Evolutionary conservation across 495 filamentous ascomycete species (phyloP), one percentile per base, ranked within the genome.

Genomic region (Talaromyces liani): DNA sequence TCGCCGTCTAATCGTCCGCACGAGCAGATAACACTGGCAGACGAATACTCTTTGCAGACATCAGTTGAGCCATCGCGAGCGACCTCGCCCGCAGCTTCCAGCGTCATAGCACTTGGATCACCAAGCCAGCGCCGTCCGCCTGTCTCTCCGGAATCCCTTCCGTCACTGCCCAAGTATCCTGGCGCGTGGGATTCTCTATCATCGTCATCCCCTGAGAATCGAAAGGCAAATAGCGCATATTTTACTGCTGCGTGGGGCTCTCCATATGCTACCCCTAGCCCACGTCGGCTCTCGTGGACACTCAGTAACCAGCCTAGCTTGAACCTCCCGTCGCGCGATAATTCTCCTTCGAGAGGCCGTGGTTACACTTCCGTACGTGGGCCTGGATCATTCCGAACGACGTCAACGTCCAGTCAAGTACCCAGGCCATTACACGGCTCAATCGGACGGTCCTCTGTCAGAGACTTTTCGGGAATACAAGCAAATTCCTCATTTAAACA

Each of bases 181-280:
- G 67, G 68, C 9, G 62, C 69, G 31, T 71, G 68, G 64, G 78
- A 79, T 34, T 78, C 78, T n/a, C 65, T 70, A 27, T 68, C 71
- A 7, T 74, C 75, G 33, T 25, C 58, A 29, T 80, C 77, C n/a
- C 77, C 77, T 53, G 76, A 76, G 58, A 75, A 78, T 68, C 71
- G 69, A 20, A 77, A 69, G 63, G 70, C 75, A 22, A 80, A 75
- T 64, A 82, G 79, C 64, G 67, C 77, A 64, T 86, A 85, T 73
- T 87, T 85, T 65, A 86, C 85, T 33, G 86, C 86, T 24, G 85
- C 82, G 68, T 91, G 88, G 88, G 88, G 88, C 10, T 91, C 88
- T 12, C 88, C 88, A 61, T 91, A 91, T 75, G 85, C 82, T 39
- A 76, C 79, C 59, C 80, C 79, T 3, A 80, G 79, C 77, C 70